Percentiles rank a stretch among this genome's conserved stretches.
Evolutionary conservation across 371 early-diverging fungal genomes (phyloP).

Genomic region (Mycotypha africana): DNA sequence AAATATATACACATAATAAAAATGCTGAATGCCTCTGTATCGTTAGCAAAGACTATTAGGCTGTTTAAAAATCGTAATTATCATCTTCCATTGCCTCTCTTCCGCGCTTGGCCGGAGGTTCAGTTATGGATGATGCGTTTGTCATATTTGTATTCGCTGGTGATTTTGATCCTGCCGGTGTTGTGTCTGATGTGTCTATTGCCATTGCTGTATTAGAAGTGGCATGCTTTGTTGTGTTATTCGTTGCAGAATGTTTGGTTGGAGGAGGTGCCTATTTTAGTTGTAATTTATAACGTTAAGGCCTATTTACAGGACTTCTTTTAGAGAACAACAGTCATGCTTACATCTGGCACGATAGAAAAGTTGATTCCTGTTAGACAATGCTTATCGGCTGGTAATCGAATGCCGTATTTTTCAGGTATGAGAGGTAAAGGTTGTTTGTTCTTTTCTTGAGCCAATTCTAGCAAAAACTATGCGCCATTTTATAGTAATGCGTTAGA

Average conservation of each 20-base stretch:
- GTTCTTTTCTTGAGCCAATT: conserved; percentile 87
- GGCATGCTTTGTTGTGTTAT: too few relatives aligned
- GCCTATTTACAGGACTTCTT: too few relatives aligned
- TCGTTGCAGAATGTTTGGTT: conserved; percentile 20
- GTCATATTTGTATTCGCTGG: too few relatives aligned
- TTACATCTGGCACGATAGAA: conserved; percentile 82
- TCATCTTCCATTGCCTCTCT: conserved; percentile 44
- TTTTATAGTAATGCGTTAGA: neutral
- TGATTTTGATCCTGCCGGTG: conserved; percentile 1
- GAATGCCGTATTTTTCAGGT: conserved; percentile 84
- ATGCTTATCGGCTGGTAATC: conserved; percentile 90
- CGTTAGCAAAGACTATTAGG: too few relatives aligned
- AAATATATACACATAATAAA: too few relatives aligned
- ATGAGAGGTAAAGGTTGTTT: conserved; percentile 83
- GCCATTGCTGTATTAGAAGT: conserved; percentile 4
- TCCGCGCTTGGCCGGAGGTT: conserved; percentile 24
- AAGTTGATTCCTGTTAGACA: conserved; percentile 87
- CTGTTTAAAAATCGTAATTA: conserved; percentile 43
- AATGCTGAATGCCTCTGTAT: too few relatives aligned
- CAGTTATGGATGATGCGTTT: too few relatives aligned
- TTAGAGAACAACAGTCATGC: too few relatives aligned
- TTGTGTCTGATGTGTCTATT: conserved; percentile 13
- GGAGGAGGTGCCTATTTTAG: conserved; percentile 35
- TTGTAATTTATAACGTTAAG: too few relatives aligned
- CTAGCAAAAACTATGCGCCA: conserved; percentile 62